Base-by-base conservation (phyloP, 768 basidiomycete species). In the Amanita fuliginea region DNA sequence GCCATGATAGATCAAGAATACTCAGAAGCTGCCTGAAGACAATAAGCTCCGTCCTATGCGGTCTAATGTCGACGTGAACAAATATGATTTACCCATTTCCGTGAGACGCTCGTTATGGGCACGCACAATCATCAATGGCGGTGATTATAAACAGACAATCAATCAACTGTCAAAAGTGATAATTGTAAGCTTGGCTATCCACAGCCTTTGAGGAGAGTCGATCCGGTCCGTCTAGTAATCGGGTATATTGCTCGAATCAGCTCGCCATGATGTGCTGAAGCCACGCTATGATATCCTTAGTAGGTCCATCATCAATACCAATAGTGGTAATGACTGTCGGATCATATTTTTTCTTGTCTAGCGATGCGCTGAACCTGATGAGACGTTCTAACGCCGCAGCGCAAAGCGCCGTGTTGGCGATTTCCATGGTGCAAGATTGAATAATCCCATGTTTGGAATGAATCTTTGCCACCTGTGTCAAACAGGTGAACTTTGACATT, bases 361-460 rank as follows among this genome's bases (percentile, higher is more conserved):
- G 49, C 5, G 42, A 42, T 21, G 34, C 16, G 41, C 49, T 16
- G 33, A 34, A 43, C 18, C 8, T 18, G 18, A 34, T 5, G 16
- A 50, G 26, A 9, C n/a, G 41, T 34, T 35, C 41, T 42, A 50
- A 34, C 4, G 33, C 49, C 32, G 40, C 32, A 5, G 22, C 24
- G 19, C 41, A 22, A 8, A 50, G 49, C 7, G 22, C 14, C 21
- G 58, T 47, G 46, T 63, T 58, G 32, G 44, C 57, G 6, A 59
- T 52, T 10, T 49, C 49, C 45, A 80, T 51, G 1, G 56, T 49
- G 55, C 78, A 80, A 10, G 72, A 68, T 9, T 75, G 57, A 51
- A 88, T 79, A 32, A 81, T 50, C 0, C 86, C 86, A 50, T 82
- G 85, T 57, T 79, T 83, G 7, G 84, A 77, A 33, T 57, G 67